Evolutionary conservation across 805 yeast genomes (phyloP), one percentile per base, ranked within the genome.

Genomic region (Grigorovia transvaalensis): DNA sequence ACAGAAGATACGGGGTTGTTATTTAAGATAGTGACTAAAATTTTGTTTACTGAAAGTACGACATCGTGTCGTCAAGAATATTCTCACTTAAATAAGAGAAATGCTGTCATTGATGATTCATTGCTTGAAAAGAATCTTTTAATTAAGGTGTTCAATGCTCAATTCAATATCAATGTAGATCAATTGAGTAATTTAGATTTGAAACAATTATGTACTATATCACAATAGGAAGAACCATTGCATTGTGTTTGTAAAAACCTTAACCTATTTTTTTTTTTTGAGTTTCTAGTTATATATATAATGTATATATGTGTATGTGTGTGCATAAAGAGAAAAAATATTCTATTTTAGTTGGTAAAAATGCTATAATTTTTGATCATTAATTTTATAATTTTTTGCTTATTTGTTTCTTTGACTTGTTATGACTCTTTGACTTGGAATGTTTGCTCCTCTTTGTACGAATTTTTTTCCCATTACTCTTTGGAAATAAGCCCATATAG

Each of bases 401-500:
- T 2, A 33, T 33, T 33, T 33, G 38, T 33, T 33, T 33, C 15
- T 5, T 35, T 46, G 11, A 18, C 33, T 33, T 45, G 47, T 19
- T 30, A 29, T 19, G 46, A 35, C 38, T 15, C 18, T 43, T 35
- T 23, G 38, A 12, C 30, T 45, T 50, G 15, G 38, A 33, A n/a
- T 50, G 23, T 33, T 41, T 50, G 13, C 12, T 48, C 40, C 46
- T 46, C 41, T 40, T 56, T 30, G 38, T 48, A 19, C 52, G 35
- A 38, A 48, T 59, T 17, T 55, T 58, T 48, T 51, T 51, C 9
- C 52, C 38, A 50, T 46, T 54, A 30, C 54, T 55, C 30, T 67
- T 70, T 68, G 78, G 80, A 79, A 91, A 91, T 51, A 85, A 86
- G 64, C 81, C 82, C 68, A 89, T 82, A 81, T 91, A 91, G 78